phyloP scores from a whole-genome alignment of 768 basidiomycete genomes.

The Rhodotorula sphaerocarpa region DNA sequence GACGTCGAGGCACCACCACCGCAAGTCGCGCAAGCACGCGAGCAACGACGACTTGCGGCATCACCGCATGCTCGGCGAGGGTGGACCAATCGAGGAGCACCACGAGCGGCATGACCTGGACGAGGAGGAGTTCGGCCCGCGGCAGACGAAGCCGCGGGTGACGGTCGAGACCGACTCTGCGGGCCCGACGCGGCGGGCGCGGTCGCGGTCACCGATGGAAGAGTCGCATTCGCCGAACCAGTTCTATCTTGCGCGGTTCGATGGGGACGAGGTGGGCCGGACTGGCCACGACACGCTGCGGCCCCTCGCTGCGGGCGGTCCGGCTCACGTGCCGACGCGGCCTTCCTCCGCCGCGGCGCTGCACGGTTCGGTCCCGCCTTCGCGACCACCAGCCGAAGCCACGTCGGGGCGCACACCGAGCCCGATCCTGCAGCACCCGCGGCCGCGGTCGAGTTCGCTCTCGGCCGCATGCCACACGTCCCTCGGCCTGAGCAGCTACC shows the following conservation, averaged over 20 bases:
- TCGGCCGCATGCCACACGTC: neutral
- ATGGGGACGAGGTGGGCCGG: neutral
- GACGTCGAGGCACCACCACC: neutral
- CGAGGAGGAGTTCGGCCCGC: too few species aligned
- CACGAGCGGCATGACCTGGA: too few species aligned
- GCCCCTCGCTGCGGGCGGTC: constrained; percentile 3
- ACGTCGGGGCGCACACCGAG: neutral
- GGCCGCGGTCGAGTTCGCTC: constrained; percentile 25
- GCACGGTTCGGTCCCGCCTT: too few species aligned
- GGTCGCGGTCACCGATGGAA: too few species aligned
- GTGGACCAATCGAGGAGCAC: too few species aligned
- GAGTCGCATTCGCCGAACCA: neutral
- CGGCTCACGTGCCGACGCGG: constrained; percentile 1
- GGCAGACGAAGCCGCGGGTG: too few species aligned
- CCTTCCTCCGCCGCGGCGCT: neutral
- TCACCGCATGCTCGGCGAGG: neutral
- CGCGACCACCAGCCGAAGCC: too few species aligned
- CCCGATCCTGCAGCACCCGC: neutral
- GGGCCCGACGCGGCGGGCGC: too few species aligned
- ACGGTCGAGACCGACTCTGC: too few species aligned
- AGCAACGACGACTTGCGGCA: constrained; percentile 8
- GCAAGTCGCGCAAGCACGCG: constrained; percentile 8
- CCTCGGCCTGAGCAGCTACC: too few species aligned
- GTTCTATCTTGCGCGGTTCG: neutral
- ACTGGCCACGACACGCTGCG: constrained; percentile 9